phyloP scores from a whole-genome alignment of 192 early-diverging fungal species.

The Gonapodya prolifera region DNA sequence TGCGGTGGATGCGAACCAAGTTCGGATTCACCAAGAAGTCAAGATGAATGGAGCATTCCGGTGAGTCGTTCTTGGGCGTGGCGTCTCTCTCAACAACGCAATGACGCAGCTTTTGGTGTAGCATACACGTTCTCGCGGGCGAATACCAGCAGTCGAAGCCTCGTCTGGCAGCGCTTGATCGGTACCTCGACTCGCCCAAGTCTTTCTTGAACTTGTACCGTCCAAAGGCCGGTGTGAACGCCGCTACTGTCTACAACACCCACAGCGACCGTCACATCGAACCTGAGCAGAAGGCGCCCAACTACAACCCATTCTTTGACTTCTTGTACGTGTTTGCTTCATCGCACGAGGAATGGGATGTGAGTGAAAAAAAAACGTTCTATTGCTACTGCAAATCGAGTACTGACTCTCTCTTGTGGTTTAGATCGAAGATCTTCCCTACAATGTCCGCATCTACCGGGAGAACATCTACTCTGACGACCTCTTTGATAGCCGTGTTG shows the following conservation, averaged over 20 bases:
- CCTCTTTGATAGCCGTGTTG: not conserved
- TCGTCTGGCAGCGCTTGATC: not conserved
- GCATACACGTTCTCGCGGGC: not conserved
- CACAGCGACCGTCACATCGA: not conserved
- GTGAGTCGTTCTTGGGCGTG: not conserved
- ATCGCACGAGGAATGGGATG: not conserved
- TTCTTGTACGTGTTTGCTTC: not conserved
- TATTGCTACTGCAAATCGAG: no score
- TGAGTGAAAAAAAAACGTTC: no score
- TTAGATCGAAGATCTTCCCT: not conserved
- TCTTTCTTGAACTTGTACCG: not conserved
- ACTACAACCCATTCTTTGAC: not conserved
- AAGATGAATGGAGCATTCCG: not conserved
- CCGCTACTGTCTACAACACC: not conserved
- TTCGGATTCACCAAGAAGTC: not conserved
- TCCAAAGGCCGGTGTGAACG: not conserved
- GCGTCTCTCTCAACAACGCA: not conserved
- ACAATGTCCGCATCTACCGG: not conserved
- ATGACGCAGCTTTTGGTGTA: not conserved
- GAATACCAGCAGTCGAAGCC: not conserved
- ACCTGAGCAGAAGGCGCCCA: not conserved
- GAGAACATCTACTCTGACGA: not conserved
- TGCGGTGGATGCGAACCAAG: not conserved
- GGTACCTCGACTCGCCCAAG: not conserved
- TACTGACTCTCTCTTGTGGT: no score